These are phyloP conservation scores for Beauveria sp. DNA, from an alignment of 2,329 filamentous ascomycete species.

Conservation along the genomic window DNA sequence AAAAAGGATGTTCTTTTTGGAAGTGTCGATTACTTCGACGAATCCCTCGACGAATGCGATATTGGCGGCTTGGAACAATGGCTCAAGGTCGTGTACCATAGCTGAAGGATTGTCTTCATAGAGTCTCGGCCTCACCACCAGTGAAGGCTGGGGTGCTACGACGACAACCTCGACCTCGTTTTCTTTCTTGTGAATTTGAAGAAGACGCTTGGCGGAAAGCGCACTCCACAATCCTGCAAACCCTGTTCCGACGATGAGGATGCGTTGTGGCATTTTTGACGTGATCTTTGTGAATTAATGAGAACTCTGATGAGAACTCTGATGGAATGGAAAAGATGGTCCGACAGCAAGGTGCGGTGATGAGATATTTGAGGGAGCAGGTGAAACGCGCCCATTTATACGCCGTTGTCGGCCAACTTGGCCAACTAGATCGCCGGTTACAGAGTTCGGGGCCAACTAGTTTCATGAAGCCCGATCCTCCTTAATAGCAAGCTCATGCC, in stretches of 20 bases:
- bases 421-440: not conserved
- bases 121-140: conserved; percentile 27
- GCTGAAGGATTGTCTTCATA: conserved; percentile 24
- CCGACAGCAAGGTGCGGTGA: not conserved
- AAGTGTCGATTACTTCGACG: conserved; percentile 17
- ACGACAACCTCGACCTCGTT: conserved; percentile 22
- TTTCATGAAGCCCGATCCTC: not conserved
- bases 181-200: conserved; percentile 16
- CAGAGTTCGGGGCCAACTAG: not conserved
- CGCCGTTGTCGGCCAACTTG: not conserved
- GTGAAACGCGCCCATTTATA: not conserved
- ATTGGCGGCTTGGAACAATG: conserved; percentile 21
- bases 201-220: conserved; percentile 25
- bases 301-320: not conserved
- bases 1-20: conserved; percentile 14
- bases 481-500: not conserved
- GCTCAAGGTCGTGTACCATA: conserved; percentile 18
- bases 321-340: not conserved
- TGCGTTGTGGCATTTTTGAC: not conserved
- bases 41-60: conserved; percentile 21
- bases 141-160: conserved; percentile 23
- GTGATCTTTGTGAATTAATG: too few species aligned
- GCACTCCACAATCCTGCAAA: conserved; percentile 31
- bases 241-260: conserved; percentile 24
- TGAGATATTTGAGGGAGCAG: not conserved